Conservation (phyloP, 1,284 basidiomycete species). For the Fomitiporia mediterranea region DNA sequence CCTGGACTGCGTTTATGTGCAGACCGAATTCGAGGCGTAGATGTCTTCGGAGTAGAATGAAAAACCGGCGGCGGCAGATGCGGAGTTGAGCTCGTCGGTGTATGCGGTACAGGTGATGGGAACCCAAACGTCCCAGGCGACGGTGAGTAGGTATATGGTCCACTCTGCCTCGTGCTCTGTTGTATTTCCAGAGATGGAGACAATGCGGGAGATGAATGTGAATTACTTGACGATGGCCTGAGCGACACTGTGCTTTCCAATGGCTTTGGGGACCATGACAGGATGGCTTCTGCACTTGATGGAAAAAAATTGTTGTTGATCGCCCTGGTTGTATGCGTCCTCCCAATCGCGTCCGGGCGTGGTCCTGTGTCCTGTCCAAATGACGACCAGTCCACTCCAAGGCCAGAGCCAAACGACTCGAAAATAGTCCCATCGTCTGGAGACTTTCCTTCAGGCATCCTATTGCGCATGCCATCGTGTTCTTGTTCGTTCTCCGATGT, state of each 20-base stretch:
- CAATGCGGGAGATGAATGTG: background rate
- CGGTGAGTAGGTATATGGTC: conserved; percentile 9
- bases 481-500: background rate
- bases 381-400: conserved; percentile 10
- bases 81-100: background rate
- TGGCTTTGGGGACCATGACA: conserved; percentile 17
- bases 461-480: background rate
- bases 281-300: conserved; percentile 4
- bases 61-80: conserved; percentile 8
- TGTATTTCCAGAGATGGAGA: background rate
- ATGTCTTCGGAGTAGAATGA: conserved; percentile 16
- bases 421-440: background rate
- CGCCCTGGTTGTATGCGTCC: background rate
- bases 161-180: conserved; percentile 3
- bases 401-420: background rate
- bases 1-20: background rate
- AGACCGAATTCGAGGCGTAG: background rate
- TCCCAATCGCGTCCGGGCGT: background rate
- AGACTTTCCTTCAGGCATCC: background rate
- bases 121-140: conserved; percentile 17
- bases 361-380: conserved; percentile 11
- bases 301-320: background rate
- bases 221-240: background rate
- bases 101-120: conserved; percentile 6
- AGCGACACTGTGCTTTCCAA: conserved; percentile 1